These are phyloP conservation scores for Ogataea kodamae DNA, from an alignment of 805 yeast genomes.

Conservation along the genomic window DNA sequence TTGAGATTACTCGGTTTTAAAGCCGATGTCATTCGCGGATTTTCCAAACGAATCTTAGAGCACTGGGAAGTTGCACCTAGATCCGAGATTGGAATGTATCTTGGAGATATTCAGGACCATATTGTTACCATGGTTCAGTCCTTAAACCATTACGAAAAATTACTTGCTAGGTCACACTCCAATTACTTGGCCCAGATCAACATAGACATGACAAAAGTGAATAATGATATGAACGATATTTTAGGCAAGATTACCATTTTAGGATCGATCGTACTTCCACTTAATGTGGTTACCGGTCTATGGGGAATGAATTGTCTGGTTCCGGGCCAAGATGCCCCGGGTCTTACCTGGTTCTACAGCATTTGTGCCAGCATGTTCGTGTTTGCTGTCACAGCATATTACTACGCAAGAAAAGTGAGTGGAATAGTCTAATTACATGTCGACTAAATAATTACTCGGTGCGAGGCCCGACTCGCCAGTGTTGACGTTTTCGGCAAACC, in stretches of 20 bases:
- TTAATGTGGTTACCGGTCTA: slow-evolving; percentile 91
- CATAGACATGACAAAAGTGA: slow-evolving; percentile 95
- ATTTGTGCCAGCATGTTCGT: slow-evolving; percentile 44
- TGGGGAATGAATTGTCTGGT: slow-evolving; percentile 99
- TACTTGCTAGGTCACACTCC: slow-evolving; percentile 91
- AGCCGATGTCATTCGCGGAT: slow-evolving; percentile 97
- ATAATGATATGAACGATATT: slow-evolving; percentile 95
- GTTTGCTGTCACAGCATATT: slow-evolving; percentile 45
- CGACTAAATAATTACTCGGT: slow-evolving; percentile 55
- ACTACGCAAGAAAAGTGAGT: slow-evolving; percentile 44
- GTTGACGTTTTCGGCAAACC: slow-evolving; percentile 60
- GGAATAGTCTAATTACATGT: slow-evolving; percentile 30
- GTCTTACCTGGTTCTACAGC: slow-evolving; percentile 63
- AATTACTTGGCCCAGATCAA: slow-evolving; percentile 95
- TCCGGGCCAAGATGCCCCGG: slow-evolving; percentile 79
- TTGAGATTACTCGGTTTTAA: slow-evolving; percentile 81
- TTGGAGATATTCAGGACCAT: slow-evolving; percentile 98
- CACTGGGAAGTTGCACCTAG: slow-evolving; percentile 76
- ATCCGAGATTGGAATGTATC: slow-evolving; percentile 87
- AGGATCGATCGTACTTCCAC: slow-evolving; percentile 93
- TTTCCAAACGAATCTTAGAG: slow-evolving; percentile 86
- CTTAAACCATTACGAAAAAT: slow-evolving; percentile 89
- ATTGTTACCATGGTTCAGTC: slow-evolving; percentile 96
- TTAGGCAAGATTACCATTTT: slow-evolving; percentile 87
- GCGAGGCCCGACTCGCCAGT: slow-evolving; percentile 52